Percentiles rank a stretch among this genome's conserved stretches.
Conservation (phyloP, 192 early-diverging fungal species). For the Chytriomyces sp. region DNA sequence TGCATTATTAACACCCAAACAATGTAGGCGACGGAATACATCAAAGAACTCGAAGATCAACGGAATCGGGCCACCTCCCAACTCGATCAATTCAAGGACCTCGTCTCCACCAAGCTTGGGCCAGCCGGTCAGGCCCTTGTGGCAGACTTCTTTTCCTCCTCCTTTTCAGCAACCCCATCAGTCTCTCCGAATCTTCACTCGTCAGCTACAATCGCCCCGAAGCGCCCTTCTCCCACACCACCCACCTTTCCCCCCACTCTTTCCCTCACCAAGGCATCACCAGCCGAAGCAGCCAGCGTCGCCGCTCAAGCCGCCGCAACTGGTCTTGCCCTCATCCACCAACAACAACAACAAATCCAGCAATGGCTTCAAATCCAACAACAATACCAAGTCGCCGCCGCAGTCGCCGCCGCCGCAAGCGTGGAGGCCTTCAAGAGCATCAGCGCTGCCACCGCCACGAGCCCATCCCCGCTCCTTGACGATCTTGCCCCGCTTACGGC, state of each 20-base stretch:
- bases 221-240: neutral
- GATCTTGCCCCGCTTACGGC: neutral
- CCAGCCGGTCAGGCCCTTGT: neutral
- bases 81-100: neutral
- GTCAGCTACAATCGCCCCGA: neutral
- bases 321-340: constrained; percentile 21
- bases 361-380: constrained; percentile 28
- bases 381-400: constrained; percentile 30
- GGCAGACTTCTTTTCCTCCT: neutral
- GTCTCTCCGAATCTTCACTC: neutral
- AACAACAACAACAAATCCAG: constrained; percentile 29
- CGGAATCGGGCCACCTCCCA: neutral
- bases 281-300: neutral
- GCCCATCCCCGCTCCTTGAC: neutral
- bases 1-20: no score
- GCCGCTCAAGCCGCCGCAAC: neutral
- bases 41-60: constrained; percentile 48
- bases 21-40: constrained; percentile 96
- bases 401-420: constrained; percentile 21
- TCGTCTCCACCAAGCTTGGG: neutral
- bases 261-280: neutral
- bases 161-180: neutral
- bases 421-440: constrained; percentile 25
- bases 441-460: neutral
- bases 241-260: neutral